phyloP scores from a whole-genome alignment of 1,139 yeast genomes.

The Candida gigantensis region DNA sequence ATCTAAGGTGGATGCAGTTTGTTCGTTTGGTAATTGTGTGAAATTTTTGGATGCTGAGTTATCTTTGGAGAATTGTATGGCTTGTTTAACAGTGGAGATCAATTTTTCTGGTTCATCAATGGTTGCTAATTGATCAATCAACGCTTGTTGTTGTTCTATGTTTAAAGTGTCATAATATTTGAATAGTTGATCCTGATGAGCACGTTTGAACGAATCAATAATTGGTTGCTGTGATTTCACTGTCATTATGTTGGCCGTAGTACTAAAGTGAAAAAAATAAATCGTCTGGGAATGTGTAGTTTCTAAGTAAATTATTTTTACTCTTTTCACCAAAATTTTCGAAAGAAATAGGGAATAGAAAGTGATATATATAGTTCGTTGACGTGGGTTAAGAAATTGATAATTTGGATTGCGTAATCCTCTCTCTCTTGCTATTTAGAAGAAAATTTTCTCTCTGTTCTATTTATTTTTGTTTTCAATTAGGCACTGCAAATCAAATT shows the following conservation, averaged over 20 bases:
- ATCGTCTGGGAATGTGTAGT: background rate
- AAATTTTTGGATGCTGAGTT: constrained; percentile 39
- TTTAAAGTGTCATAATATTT: constrained; percentile 40
- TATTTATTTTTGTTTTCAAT: no score
- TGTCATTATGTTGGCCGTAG: no score
- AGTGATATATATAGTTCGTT: no score
- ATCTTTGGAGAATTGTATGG: constrained; percentile 43
- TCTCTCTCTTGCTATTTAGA: no score
- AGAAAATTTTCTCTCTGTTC: no score
- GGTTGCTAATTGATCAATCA: constrained; percentile 38
- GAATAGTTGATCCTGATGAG: constrained; percentile 49
- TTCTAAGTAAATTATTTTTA: background rate
- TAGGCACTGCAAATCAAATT: no score
- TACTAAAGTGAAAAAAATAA: background rate
- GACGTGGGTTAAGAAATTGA: no score
- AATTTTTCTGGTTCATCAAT: constrained; percentile 45
- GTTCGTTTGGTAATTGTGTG: constrained; percentile 51
- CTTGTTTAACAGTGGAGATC: constrained; percentile 47
- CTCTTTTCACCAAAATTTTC: no score
- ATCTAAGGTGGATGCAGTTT: constrained; percentile 53
- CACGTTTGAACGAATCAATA: constrained; percentile 48
- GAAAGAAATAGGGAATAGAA: no score
- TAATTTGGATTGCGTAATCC: no score
- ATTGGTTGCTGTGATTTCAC: constrained; percentile 21
- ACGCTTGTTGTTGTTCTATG: constrained; percentile 28